phyloP scores from a whole-genome alignment of 805 yeast genomes.

The Wickerhamomyces ciferrii region DNA sequence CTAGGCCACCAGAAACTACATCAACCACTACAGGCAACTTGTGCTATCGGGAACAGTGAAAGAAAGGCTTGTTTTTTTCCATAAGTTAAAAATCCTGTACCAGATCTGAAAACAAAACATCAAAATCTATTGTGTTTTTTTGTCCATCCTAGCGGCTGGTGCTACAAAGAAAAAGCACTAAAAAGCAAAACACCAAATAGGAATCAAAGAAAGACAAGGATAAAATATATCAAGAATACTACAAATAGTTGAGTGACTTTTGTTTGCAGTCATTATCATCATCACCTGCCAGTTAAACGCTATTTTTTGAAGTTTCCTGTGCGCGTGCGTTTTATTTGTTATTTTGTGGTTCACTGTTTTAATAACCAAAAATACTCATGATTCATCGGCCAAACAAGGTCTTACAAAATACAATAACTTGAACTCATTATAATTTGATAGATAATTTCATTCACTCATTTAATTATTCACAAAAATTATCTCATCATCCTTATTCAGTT shows the following conservation, averaged over 20 bases:
- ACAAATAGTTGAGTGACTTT: too few species aligned
- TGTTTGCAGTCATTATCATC: neutral
- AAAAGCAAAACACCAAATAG: neutral
- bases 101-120: neutral
- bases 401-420: neutral
- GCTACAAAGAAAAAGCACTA: neutral
- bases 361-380: neutral
- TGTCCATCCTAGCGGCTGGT: neutral
- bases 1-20: too few species aligned
- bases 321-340: neutral
- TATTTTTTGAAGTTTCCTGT: neutral
- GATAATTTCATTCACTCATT: conserved; percentile 1
- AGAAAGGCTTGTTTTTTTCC: neutral
- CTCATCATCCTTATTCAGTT: too few species aligned
- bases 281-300: neutral
- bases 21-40: too few species aligned
- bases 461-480: neutral
- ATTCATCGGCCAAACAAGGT: neutral
- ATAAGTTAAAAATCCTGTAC: neutral
- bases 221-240: too few species aligned
- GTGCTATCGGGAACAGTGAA: too few species aligned
- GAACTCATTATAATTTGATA: neutral
- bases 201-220: too few species aligned
- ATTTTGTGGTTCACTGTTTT: neutral
- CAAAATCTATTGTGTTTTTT: neutral